Base-by-base conservation (phyloP, 2,329 filamentous ascomycete genomes). In the Colletotrichum zoysiae region DNA sequence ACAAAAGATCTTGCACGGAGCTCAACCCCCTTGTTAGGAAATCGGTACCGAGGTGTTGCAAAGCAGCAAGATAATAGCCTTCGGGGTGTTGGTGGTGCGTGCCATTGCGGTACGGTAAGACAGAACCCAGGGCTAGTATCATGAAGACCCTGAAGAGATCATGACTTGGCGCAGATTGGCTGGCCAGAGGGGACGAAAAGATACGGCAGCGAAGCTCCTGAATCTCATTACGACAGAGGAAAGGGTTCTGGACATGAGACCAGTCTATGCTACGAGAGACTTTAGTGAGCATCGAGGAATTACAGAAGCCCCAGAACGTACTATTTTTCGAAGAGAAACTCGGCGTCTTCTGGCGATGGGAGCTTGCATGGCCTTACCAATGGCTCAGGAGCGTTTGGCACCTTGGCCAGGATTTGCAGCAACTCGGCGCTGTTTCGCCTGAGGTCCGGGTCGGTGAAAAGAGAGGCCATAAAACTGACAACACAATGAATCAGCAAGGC, bases 31-130 rank as follows among this genome's bases (percentile, higher is more conserved):
- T 75, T 0, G 80, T 78, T 0, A 84, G 70, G 16, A 80, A 76
- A 3, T 77, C 75, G 0, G 74, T 64, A 12, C 77, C 76, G 2
- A 82, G 71, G 58, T 80, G 76, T 18, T 77, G 73, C 73, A 81
- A 76, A 1, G 83, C 82, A 1, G 82, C 77, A 12, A 80, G 76
- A 58, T 80, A 84, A 67, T 82, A 84, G 11, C 82, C 81, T 71
- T 80, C 82, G 1, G 83, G 82, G 74, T 84, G 81, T 42, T 81
- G 76, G 11, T 71, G 26, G 40, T 78, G 77, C 71, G 53, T 6
- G 30, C 79, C 79, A 11, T 75, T 76, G 5, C 81, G 78, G 68
- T 80, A 80, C 0, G 78, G 74, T 11, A 80, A 78, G 16, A 83
- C 78, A 0, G 81, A 78, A 1, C 79, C 79, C 4, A 83, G 78